A percentile compares a stretch with the other conserved stretches of the same genome.
Evolutionary conservation across 2,329 filamentous ascomycete species (phyloP).

Genomic region (Tolypocladium paradoxum): DNA sequence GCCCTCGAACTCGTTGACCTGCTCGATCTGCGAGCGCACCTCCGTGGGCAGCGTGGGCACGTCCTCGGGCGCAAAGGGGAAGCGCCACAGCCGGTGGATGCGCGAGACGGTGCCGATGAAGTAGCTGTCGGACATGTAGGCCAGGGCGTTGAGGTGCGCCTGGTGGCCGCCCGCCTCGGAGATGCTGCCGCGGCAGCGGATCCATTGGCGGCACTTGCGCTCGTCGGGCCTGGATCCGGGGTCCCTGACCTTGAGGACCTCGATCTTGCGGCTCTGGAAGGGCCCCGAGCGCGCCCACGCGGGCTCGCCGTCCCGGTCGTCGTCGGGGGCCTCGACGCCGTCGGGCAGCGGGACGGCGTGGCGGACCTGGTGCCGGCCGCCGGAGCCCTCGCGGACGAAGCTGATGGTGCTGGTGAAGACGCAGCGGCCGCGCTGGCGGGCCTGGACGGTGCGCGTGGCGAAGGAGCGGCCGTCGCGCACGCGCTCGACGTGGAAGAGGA

Average conservation of each 20-base stretch:
- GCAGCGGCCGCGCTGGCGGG: conserved; percentile 72
- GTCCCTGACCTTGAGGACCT: conserved; percentile 24
- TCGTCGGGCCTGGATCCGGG: conserved; percentile 45
- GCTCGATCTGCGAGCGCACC: conserved; percentile 23
- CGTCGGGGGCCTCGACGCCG: conserved; percentile 25
- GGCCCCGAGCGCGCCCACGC: conserved; percentile 40
- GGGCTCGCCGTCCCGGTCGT: conserved; percentile 30
- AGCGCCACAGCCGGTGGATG: conserved; percentile 71
- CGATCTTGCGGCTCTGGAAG: conserved; percentile 34
- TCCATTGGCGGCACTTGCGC: conserved; percentile 63
- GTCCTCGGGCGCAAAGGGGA: conserved; percentile 43
- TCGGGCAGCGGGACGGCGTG: conserved; percentile 55
- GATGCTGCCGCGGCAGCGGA: conserved; percentile 64
- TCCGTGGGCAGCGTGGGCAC: conserved; percentile 39
- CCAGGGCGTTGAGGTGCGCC: conserved; percentile 77
- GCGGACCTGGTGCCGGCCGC: conserved; percentile 40
- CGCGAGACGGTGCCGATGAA: conserved; percentile 85
- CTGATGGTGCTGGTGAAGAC: conserved; percentile 96
- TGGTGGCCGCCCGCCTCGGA: conserved; percentile 61
- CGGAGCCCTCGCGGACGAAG: conserved; percentile 60
- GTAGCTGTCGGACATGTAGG: conserved; percentile 86
- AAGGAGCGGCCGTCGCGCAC: conserved; percentile 86
- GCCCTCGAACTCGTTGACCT: conserved; percentile 31
- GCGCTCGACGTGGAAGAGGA: conserved; percentile 90
- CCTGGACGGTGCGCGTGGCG: conserved; percentile 91